A percentile compares a stretch with the other conserved stretches of the same genome.
phyloP scores from a whole-genome alignment of 495 filamentous ascomycete species.

The Penicillium egyptiacum region DNA sequence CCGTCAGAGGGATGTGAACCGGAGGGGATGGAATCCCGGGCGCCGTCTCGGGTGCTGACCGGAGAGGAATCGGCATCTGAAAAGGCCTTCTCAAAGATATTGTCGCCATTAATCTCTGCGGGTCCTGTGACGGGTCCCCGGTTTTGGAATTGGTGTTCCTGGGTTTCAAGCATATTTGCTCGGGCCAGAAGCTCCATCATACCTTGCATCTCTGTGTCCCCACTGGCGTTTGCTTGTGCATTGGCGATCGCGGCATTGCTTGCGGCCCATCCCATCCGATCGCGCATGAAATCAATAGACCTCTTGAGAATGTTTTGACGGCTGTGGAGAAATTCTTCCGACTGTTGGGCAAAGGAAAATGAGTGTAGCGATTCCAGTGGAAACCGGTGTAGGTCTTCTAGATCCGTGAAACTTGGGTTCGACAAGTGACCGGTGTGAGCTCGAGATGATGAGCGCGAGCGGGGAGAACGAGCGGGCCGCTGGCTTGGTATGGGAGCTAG shows the following conservation, averaged over 20 bases:
- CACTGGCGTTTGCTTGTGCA: slow-evolving; percentile 77
- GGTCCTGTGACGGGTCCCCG: slow-evolving; percentile 75
- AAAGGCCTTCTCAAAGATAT: slow-evolving; percentile 82
- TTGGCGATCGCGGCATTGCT: slow-evolving; percentile 64
- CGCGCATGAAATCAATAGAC: slow-evolving; percentile 96
- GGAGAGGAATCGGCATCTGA: slow-evolving; percentile 39
- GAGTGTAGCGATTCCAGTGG: slow-evolving; percentile 96
- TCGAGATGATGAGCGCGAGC: slow-evolving; percentile 52
- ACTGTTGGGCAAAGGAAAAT: slow-evolving; percentile 97
- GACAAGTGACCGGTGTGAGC: slow-evolving; percentile 57
- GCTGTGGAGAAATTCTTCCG: slow-evolving; percentile 84
- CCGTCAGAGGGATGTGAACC: slow-evolving; percentile 26
- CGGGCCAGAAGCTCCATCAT: slow-evolving; percentile 85
- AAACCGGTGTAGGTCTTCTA: slow-evolving; percentile 89
- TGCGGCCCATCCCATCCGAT: slow-evolving; percentile 80
- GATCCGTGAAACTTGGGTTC: slow-evolving; percentile 66
- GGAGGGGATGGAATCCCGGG: slow-evolving; percentile 17
- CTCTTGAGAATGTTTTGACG: slow-evolving; percentile 91
- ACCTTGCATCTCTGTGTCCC: slow-evolving; percentile 82
- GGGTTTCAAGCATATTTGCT: slow-evolving; percentile 67
- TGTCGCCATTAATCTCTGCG: slow-evolving; percentile 62
- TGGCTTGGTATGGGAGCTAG: slow-evolving; percentile 48
- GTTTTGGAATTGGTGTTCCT: slow-evolving; percentile 45
- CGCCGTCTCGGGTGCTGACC: slow-evolving; percentile 21
- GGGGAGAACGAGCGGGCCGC: slow-evolving; percentile 61